phyloP scores from a whole-genome alignment of 2,329 filamentous ascomycete genomes.

The Pestalotiopsis sp. region DNA sequence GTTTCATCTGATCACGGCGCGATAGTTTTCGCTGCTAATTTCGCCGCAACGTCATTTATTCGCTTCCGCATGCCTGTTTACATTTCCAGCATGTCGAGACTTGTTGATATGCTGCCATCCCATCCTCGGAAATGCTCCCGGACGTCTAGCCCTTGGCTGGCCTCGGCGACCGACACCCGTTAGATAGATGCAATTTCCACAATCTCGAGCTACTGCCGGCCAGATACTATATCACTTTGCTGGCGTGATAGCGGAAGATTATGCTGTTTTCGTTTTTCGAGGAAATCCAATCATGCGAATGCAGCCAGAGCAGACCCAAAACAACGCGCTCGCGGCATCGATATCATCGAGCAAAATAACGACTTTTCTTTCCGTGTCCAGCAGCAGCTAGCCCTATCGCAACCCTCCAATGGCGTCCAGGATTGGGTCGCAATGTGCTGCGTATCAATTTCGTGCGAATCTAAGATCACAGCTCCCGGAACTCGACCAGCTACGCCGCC shows the following conservation, averaged over 20 bases:
- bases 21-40: not conserved
- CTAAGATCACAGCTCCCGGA: too few relatives aligned
- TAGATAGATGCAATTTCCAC: slow-evolving; percentile 7
- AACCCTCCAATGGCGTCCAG: too few relatives aligned
- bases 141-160: slow-evolving; percentile 1
- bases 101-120: not conserved
- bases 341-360: not conserved
- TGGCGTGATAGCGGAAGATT: not conserved
- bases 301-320: not conserved
- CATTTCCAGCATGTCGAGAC: not conserved
- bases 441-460: too few relatives aligned
- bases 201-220: slow-evolving; percentile 1
- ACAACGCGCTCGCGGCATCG: not conserved
- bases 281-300: not conserved
- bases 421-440: too few relatives aligned
- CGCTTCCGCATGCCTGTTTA: not conserved
- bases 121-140: not conserved
- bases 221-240: not conserved
- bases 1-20: not conserved
- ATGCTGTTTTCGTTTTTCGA: not conserved
- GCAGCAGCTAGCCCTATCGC: not conserved
- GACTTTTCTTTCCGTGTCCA: not conserved
- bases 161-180: not conserved
- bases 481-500: too few relatives aligned
- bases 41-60: not conserved